Percentiles rank a stretch among this genome's conserved stretches.
These are phyloP conservation scores for Leccinum disarticulatum DNA, from an alignment of 768 basidiomycete genomes.

Conservation along the genomic window DNA sequence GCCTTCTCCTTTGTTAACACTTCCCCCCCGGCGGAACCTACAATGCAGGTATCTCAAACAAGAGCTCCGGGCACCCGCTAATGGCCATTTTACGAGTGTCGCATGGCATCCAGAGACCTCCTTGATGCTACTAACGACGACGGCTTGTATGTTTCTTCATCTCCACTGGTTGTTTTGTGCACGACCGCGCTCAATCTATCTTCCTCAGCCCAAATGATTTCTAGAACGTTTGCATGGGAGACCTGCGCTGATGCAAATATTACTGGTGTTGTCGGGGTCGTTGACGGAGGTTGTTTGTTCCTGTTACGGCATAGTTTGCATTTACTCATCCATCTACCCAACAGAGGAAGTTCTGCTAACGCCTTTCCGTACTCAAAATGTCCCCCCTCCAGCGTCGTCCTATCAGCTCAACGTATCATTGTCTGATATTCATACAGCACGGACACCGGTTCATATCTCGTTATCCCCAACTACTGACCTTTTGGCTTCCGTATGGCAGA, in stretches of 20 bases:
- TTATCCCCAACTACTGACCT: constrained; percentile 59
- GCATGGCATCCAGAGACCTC: constrained; percentile 87
- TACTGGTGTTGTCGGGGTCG: constrained; percentile 83
- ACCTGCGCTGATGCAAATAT: constrained; percentile 73
- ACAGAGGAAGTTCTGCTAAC: constrained; percentile 79
- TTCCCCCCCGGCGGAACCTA: not conserved
- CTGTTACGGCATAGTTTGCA: not conserved
- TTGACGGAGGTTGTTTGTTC: constrained; percentile 75
- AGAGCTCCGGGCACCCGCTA: constrained; percentile 59
- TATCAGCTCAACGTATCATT: constrained; percentile 39
- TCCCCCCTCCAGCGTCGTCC: constrained; percentile 98
- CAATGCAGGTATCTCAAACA: constrained; percentile 85
- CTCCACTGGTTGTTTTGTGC: not conserved
- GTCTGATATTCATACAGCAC: constrained; percentile 6
- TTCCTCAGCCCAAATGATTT: constrained; percentile 50
- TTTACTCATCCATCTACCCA: not conserved
- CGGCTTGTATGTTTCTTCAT: constrained; percentile 49
- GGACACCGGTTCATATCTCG: constrained; percentile 62
- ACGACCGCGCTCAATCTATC: constrained; percentile 2
- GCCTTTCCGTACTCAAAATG: constrained; percentile 89
- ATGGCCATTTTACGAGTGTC: constrained; percentile 67
- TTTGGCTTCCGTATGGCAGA: constrained; percentile 67
- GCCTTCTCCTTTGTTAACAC: constrained; percentile 7
- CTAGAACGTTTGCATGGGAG: constrained; percentile 74
- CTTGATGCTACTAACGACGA: constrained; percentile 62